Evolutionary conservation across 1,139 yeast species (phyloP).

Genomic region (Kodamaea derodonti): DNA sequence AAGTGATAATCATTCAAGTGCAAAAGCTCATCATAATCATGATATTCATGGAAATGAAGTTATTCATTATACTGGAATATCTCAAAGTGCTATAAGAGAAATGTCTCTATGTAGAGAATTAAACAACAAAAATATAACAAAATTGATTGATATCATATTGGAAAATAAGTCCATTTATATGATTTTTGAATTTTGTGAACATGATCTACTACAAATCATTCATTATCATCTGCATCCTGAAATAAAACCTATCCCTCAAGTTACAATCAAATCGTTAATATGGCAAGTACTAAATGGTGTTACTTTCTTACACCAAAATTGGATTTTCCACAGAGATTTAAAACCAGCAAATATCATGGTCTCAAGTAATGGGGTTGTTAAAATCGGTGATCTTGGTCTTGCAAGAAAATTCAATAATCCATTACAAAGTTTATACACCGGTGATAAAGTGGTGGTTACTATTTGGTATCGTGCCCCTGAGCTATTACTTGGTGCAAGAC

Average conservation of each 20-base stretch:
- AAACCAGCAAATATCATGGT: slow-evolving; percentile 99
- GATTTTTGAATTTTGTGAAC: slow-evolving; percentile 95
- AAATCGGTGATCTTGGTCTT: slow-evolving; percentile 92
- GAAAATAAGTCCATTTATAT: slow-evolving; percentile 90
- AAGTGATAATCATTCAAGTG: slow-evolving; percentile 69
- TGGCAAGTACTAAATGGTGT: slow-evolving; percentile 95
- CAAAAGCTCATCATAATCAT: slow-evolving; percentile 31
- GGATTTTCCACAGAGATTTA: slow-evolving; percentile 93
- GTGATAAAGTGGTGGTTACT: slow-evolving; percentile 96
- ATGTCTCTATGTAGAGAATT: slow-evolving; percentile 93
- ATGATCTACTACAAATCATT: slow-evolving; percentile 86
- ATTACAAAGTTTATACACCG: slow-evolving; percentile 81
- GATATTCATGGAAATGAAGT: slow-evolving; percentile 67
- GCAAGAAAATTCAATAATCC: slow-evolving; percentile 91
- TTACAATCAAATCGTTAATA: slow-evolving; percentile 74
- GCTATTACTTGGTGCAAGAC: slow-evolving; percentile 81
- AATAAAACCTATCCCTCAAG: slow-evolving; percentile 69
- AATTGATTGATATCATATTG: slow-evolving; percentile 76
- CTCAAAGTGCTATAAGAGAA: slow-evolving; percentile 94
- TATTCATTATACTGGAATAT: slow-evolving; percentile 87
- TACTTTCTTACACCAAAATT: slow-evolving; percentile 85
- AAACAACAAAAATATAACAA: slow-evolving; percentile 73
- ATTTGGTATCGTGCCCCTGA: slow-evolving; percentile 99
- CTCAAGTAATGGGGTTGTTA: slow-evolving; percentile 80
- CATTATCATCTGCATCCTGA: slow-evolving; percentile 94